Conservation (phyloP, 768 basidiomycete species). For the Leccinum longicurvipes region DNA sequence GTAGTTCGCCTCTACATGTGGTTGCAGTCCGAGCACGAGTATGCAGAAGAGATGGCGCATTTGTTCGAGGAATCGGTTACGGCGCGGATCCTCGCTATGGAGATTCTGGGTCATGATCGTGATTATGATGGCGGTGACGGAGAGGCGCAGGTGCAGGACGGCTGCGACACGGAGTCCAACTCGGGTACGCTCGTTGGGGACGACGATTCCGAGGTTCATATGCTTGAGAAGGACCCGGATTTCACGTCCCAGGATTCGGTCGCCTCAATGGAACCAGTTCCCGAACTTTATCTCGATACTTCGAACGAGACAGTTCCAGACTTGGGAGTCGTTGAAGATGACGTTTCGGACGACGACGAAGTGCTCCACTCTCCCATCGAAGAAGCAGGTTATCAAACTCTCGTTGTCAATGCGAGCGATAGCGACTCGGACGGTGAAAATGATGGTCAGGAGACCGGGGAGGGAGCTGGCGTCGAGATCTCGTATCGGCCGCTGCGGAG, state of each 20-base stretch:
- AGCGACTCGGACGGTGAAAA: background rate
- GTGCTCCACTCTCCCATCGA: background rate
- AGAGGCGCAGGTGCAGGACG: background rate
- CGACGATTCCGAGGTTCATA: conserved; percentile 1
- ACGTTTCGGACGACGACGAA: background rate
- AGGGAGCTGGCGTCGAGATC: background rate
- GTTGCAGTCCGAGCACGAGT: conserved; percentile 32
- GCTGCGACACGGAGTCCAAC: conserved; percentile 1
- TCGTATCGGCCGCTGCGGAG: conserved; percentile 5
- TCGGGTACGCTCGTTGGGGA: conserved; percentile 14
- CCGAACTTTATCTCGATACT: background rate
- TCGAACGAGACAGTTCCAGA: background rate
- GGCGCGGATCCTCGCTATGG: conserved; percentile 27
- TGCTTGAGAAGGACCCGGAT: conserved; percentile 8
- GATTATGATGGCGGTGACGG: background rate
- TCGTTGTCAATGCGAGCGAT: conserved; percentile 4
- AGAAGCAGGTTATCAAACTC: background rate
- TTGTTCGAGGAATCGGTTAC: conserved; percentile 34
- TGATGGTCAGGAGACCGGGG: background rate
- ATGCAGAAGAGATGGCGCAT: conserved; percentile 29
- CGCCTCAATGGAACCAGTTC: background rate
- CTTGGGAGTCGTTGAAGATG: background rate
- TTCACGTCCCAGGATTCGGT: background rate
- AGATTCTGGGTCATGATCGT: conserved; percentile 18
- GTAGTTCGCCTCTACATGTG: conserved; percentile 30